A percentile compares a stretch with the other conserved stretches of the same genome.
These are phyloP conservation scores for Saksenaea oblongispora DNA, from an alignment of 371 early-diverging fungal genomes.

Conservation along the genomic window DNA sequence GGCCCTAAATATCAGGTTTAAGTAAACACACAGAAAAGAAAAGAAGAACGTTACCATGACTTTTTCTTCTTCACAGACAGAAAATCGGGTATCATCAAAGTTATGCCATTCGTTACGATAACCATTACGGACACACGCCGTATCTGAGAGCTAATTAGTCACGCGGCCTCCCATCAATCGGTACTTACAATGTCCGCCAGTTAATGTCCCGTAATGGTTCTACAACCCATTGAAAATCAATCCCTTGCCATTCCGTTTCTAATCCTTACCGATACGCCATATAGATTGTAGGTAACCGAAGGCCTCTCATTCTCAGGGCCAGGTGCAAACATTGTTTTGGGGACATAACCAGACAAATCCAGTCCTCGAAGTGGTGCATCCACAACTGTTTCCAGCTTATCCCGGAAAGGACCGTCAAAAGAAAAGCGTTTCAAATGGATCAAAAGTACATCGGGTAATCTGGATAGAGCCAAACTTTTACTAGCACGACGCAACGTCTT, in stretches of 20 bases:
- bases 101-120: slow-evolving; percentile 85
- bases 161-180: background rate
- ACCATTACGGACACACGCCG: slow-evolving; percentile 84
- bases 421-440: slow-evolving; percentile 94
- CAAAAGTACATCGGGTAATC: slow-evolving; percentile 85
- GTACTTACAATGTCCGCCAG: slow-evolving; percentile 83
- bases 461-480: slow-evolving; percentile 78
- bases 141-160: slow-evolving; percentile 49
- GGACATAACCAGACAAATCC: slow-evolving; percentile 36
- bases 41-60: slow-evolving; percentile 53
- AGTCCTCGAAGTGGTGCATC: slow-evolving; percentile 72
- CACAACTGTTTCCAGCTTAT: slow-evolving; percentile 89
- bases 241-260: background rate
- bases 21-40: background rate
- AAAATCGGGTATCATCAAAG: slow-evolving; percentile 91
- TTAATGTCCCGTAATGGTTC: slow-evolving; percentile 92
- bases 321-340: slow-evolving; percentile 65
- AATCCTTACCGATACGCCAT: slow-evolving; percentile 79
- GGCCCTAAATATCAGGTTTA: slow-evolving; percentile 13
- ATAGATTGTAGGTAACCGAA: slow-evolving; percentile 74
- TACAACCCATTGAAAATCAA: slow-evolving; percentile 8
- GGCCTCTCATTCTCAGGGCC: slow-evolving; percentile 46
- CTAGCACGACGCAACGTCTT: slow-evolving; percentile 69
- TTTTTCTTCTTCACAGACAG: slow-evolving; percentile 61
- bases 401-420: slow-evolving; percentile 89